Conservation (phyloP, 1,284 basidiomycete species). For the Heliocybe sulcata region DNA sequence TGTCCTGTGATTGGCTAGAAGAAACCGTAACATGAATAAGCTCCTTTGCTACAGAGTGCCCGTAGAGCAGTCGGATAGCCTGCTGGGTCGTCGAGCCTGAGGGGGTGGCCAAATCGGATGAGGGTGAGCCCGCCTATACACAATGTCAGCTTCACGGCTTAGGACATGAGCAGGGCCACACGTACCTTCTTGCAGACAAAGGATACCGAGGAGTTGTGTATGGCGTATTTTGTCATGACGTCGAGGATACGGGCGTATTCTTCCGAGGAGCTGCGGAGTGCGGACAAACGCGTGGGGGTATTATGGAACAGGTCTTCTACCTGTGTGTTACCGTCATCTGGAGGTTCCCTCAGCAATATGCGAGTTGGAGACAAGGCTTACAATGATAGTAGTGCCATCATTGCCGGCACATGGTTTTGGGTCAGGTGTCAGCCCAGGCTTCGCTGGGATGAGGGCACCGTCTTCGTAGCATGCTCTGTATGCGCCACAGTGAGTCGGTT, state of each 20-base stretch:
- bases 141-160: slow-evolving; percentile 1
- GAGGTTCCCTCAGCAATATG: too few relatives aligned
- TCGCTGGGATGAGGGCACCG: slow-evolving; percentile 62
- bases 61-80: slow-evolving; percentile 81
- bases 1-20: slow-evolving; percentile 15
- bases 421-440: slow-evolving; percentile 61
- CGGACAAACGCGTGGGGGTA: slow-evolving; percentile 82
- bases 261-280: slow-evolving; percentile 81
- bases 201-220: slow-evolving; percentile 85
- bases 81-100: slow-evolving; percentile 60
- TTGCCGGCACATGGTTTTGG: slow-evolving; percentile 92
- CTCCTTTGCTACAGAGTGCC: slow-evolving; percentile 76
- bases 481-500: background rate
- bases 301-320: slow-evolving; percentile 97
- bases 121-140: slow-evolving; percentile 57
- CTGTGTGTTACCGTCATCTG: slow-evolving; percentile 30
- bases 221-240: slow-evolving; percentile 90
- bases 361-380: too few relatives aligned
- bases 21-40: slow-evolving; percentile 54
- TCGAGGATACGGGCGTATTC: slow-evolving; percentile 92
- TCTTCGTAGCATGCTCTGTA: slow-evolving; percentile 75
- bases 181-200: slow-evolving; percentile 89
- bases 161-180: background rate
- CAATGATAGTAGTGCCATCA: slow-evolving; percentile 87
- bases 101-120: slow-evolving; percentile 82